A percentile compares a stretch with the other conserved stretches of the same genome.
Evolutionary conservation across 306 rosid genomes (phyloP).

Genomic region (barrel medic (Medicago truncatula)): MtrunA17r5.0-ANR NC_053044.1:50265501-50266000

Average conservation of each 20-base stretch:
- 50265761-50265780: constrained; percentile 88
- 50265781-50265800: constrained; percentile 87
- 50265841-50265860: constrained; percentile 91
- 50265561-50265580: not conserved
- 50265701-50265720: constrained; percentile 1
- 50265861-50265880: constrained; percentile 85
- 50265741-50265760: constrained; percentile 93
- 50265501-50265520: not conserved
- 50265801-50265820: constrained; percentile 92
- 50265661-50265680: not conserved
- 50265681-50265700: constrained; percentile 24
- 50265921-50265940: constrained; percentile 88
- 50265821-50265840: constrained; percentile 91
- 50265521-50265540: not conserved
- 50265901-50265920: constrained; percentile 84
- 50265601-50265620: not conserved
- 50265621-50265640: not conserved
- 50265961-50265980: constrained; percentile 94
- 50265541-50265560: not conserved
- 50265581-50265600: not conserved
- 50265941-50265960: constrained; percentile 96
- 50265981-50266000: constrained; percentile 97
- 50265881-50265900: constrained; percentile 82
- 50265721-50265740: constrained; percentile 3
- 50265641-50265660: not conserved